A percentile compares a stretch with the other conserved stretches of the same genome.
phyloP scores from a whole-genome alignment of 139 green algal species.

The Ulvella scutata region DNA sequence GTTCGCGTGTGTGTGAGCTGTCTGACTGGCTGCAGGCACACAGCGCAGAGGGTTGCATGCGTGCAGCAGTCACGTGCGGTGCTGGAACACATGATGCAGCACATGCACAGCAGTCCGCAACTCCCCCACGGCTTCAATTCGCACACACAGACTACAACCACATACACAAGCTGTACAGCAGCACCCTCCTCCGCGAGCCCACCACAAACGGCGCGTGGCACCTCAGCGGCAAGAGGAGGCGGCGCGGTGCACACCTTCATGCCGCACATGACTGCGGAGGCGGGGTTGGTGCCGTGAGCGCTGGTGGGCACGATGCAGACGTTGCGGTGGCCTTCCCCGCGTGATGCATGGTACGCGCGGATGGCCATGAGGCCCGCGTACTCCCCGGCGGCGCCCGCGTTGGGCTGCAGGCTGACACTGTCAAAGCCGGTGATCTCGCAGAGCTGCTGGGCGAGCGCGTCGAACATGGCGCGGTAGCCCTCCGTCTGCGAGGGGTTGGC shows the following conservation, averaged over 20 bases:
- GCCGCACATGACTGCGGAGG: slow-evolving; percentile 89
- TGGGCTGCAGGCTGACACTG: slow-evolving; percentile 92
- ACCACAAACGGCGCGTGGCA: no score
- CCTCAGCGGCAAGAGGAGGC: no score
- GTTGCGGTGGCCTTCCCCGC: slow-evolving; percentile 72
- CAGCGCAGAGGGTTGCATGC: no score
- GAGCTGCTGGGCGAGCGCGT: slow-evolving; percentile 79
- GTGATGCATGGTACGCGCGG: slow-evolving; percentile 78
- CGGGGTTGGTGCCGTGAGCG: slow-evolving; percentile 96
- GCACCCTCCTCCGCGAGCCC: no score
- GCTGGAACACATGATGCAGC: no score
- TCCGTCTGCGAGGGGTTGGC: slow-evolving; percentile 68
- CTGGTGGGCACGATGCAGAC: slow-evolving; percentile 98
- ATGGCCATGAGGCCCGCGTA: slow-evolving; percentile 99
- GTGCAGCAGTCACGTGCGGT: no score
- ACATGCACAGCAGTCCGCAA: no score
- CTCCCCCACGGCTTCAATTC: no score
- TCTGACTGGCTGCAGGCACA: no score
- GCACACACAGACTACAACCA: no score
- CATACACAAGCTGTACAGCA: no score
- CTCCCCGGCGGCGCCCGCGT: slow-evolving; percentile 86
- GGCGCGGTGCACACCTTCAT: slow-evolving; percentile 81
- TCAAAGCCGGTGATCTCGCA: slow-evolving; percentile 96
- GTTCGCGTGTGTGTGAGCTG: no score
- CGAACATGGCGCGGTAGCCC: slow-evolving; percentile 93